A percentile compares a stretch with the other conserved stretches of the same genome.
Conservation (phyloP, 352 stramenopile species). For the Paralagenidium karlingii region DNA sequence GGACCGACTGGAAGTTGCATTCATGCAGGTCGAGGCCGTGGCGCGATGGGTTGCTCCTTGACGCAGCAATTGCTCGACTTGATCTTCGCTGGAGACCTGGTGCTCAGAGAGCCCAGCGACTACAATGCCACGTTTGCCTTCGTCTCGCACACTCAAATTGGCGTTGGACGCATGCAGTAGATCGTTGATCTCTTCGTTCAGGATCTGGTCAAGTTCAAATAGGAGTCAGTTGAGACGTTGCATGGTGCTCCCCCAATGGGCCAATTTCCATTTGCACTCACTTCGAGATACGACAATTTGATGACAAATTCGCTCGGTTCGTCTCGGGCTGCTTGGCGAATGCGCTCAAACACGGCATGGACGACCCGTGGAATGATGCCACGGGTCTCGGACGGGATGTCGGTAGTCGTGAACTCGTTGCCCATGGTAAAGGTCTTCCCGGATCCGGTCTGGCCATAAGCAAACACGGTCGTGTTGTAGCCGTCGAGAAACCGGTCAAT, state of each 20-base stretch:
- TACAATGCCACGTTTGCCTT: slow-evolving; percentile 82
- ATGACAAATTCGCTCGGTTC: slow-evolving; percentile 23
- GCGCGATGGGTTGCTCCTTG: slow-evolving; percentile 30
- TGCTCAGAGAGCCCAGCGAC: slow-evolving; percentile 77
- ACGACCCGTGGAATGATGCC: slow-evolving; percentile 80
- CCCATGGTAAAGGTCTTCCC: slow-evolving; percentile 90
- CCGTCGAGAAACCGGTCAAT: slow-evolving; percentile 85
- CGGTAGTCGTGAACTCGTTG: slow-evolving; percentile 42
- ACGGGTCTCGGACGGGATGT: slow-evolving; percentile 10
- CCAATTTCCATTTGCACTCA: slow-evolving; percentile 3
- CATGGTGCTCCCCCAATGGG: slow-evolving; percentile 3
- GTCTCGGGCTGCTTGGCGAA: slow-evolving; percentile 9
- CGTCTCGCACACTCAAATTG: slow-evolving; percentile 71
- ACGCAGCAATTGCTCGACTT: slow-evolving; percentile 31
- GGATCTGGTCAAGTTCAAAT: no score
- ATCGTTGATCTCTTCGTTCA: slow-evolving; percentile 96
- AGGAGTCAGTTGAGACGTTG: slow-evolving; percentile 6
- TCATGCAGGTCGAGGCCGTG: slow-evolving; percentile 65
- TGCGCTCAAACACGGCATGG: slow-evolving; percentile 42
- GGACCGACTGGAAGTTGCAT: slow-evolving; percentile 64
- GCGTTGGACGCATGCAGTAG: slow-evolving; percentile 42
- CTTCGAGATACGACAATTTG: slow-evolving; percentile 68
- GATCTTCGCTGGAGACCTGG: slow-evolving; percentile 29
- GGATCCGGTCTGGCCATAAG: slow-evolving; percentile 90
- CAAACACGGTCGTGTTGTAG: slow-evolving; percentile 92